phyloP scores from a whole-genome alignment of 805 yeast genomes.

The Scheffersomyces coipomensis region DNA sequence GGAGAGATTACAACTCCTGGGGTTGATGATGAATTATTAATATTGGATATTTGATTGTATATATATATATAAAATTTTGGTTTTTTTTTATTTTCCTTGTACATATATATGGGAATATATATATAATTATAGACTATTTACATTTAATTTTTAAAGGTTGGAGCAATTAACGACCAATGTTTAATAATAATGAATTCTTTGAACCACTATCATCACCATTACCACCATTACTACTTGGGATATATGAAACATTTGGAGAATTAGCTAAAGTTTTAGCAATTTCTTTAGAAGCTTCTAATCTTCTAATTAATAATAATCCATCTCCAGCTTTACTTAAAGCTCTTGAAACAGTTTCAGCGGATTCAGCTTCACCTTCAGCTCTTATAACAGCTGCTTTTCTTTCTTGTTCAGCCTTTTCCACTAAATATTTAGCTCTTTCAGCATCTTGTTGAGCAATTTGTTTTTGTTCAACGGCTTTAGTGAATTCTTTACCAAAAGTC shows the following conservation, averaged over 20 bases:
- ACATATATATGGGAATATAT: neutral
- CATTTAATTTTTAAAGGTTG: neutral
- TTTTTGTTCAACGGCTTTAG: conserved; percentile 96
- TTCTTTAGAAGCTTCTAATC: conserved; percentile 95
- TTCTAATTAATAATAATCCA: conserved; percentile 86
- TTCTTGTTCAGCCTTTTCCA: conserved; percentile 96
- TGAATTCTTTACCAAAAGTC: conserved; percentile 98
- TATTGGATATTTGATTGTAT: conserved; percentile 18
- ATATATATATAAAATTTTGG: neutral
- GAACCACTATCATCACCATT: conserved; percentile 31
- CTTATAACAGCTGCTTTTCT: conserved; percentile 95
- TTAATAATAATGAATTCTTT: conserved; percentile 59
- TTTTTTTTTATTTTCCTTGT: neutral
- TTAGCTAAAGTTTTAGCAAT: conserved; percentile 82
- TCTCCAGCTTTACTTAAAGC: conserved; percentile 95
- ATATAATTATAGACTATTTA: conserved; percentile 1
- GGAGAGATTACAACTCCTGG: conserved; percentile 56
- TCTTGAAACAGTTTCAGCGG: conserved; percentile 91
- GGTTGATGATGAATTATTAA: conserved; percentile 32
- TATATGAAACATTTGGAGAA: conserved; percentile 83
- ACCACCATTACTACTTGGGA: conserved; percentile 56
- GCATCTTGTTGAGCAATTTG: conserved; percentile 99
- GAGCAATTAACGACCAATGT: conserved; percentile 57
- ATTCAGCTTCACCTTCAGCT: conserved; percentile 98
- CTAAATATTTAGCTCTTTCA: conserved; percentile 95